phyloP scores from a whole-genome alignment of 768 basidiomycete genomes.

The Agrocybe pediades region DNA sequence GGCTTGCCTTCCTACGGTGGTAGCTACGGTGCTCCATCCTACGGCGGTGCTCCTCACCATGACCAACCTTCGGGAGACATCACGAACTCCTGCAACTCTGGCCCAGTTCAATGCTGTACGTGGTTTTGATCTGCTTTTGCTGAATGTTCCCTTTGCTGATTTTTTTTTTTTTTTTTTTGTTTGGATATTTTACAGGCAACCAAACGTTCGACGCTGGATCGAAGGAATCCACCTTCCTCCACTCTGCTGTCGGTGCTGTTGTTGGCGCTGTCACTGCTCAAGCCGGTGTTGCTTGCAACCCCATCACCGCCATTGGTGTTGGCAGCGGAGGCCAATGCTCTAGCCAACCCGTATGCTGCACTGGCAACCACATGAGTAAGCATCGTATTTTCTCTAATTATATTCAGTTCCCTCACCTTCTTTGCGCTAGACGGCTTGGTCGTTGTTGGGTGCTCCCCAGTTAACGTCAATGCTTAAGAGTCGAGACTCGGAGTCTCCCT shows the following conservation, averaged over 20 bases:
- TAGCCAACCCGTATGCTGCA: slow-evolving; percentile 24
- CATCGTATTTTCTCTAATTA: neutral
- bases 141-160: neutral
- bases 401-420: neutral
- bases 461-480: neutral
- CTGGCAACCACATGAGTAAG: slow-evolving; percentile 21
- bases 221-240: neutral
- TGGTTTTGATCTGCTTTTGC: neutral
- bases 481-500: too few species aligned
- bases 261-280: slow-evolving; percentile 10
- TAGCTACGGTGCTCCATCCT: neutral
- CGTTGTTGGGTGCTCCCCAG: neutral
- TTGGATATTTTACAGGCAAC: slow-evolving; percentile 8
- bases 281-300: slow-evolving; percentile 21
- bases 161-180: neutral
- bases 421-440: neutral
- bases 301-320: slow-evolving; percentile 20
- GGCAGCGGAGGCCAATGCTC: slow-evolving; percentile 15
- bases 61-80: slow-evolving; percentile 1
- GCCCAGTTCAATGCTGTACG: slow-evolving; percentile 23
- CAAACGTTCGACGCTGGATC: slow-evolving; percentile 2
- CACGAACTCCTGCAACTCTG: slow-evolving; percentile 24
- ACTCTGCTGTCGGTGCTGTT: slow-evolving; percentile 3
- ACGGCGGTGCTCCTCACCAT: neutral
- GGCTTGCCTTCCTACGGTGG: neutral